Evolutionary conservation across 805 yeast species (phyloP), one percentile per base, ranked within the genome.

Genomic region (Candida anglica): DNA sequence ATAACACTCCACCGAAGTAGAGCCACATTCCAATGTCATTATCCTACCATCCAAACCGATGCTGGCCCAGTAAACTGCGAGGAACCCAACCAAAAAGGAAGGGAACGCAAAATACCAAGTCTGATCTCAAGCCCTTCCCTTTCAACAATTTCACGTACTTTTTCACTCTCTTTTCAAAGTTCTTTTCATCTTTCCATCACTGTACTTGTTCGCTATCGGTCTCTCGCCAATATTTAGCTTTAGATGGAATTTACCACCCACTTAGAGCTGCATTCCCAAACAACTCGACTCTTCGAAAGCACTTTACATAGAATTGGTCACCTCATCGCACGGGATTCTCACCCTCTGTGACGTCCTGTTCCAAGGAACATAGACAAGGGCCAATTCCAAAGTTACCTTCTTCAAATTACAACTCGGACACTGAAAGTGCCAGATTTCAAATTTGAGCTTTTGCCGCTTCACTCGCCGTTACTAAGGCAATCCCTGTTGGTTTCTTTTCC

Each of bases 141-240:
- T 58, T 61, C 63, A 60, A 58, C 64, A 59, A 59, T 58, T 59
- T 60, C 66, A 62, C 66, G 65, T 60, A 56, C 65, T 60, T 51
- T 59, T 61, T 58, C 65, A 60, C 66, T 60, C 66, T 56, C 66
- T 60, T 59, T 59, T 58, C 65, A 60, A 57, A 57, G 64, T 60
- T 50, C 66, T 59, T 61, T 60, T 60, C 66, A 62, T 60, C 67
- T 61, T 60, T 62, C 66, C 66, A 52, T 62, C 66, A 62, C 66
- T 57, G 65, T 62, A 60, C 67, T 60, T 62, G 67, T 60, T 60
- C 64, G 65, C 65, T 62, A 62, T 60, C 67, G 66, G 67, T 60
- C 66, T 60, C 67, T 60, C 64, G 65, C 69, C 66, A 58, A 60
- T 60, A 61, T 60, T 61, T 57, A 62, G 67, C 66, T 56, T 62